A percentile compares a stretch with the other conserved stretches of the same genome.
Conservation (phyloP, 352 stramenopile genomes). For the Pythium coloratum region DNA sequence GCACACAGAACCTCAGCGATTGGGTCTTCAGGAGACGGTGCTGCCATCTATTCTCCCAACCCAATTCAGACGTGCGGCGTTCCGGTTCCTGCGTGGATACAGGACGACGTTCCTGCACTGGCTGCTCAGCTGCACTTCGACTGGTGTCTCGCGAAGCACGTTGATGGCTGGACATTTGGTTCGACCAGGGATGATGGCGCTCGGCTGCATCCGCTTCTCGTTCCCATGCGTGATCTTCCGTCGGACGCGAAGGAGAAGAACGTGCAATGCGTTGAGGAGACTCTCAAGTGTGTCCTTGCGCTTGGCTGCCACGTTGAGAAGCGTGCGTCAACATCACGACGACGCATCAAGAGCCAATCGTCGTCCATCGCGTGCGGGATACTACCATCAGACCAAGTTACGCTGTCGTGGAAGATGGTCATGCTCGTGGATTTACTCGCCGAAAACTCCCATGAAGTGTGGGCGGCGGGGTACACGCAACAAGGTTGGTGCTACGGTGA, state of each 20-base stretch:
- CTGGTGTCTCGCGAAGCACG: slow-evolving; percentile 55
- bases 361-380: not conserved
- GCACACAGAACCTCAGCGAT: no score
- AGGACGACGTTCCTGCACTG: slow-evolving; percentile 32
- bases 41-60: slow-evolving; percentile 31
- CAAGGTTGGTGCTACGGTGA: slow-evolving; percentile 41
- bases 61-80: slow-evolving; percentile 38
- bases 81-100: slow-evolving; percentile 39
- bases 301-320: slow-evolving; percentile 48
- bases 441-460: slow-evolving; percentile 74
- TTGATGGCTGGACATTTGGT: slow-evolving; percentile 47
- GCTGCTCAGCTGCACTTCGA: slow-evolving; percentile 66
- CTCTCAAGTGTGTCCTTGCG: slow-evolving; percentile 59
- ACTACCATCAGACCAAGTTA: slow-evolving; percentile 36
- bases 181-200: slow-evolving; percentile 38
- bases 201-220: slow-evolving; percentile 48
- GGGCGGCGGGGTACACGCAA: slow-evolving; percentile 46
- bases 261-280: slow-evolving; percentile 48
- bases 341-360: slow-evolving; percentile 3
- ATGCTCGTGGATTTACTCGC: slow-evolving; percentile 69
- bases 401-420: slow-evolving; percentile 60
- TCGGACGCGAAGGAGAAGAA: slow-evolving; percentile 41
- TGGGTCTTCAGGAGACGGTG: not conserved
- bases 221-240: slow-evolving; percentile 52
- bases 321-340: not conserved